A percentile compares a stretch with the other conserved stretches of the same genome.
Evolutionary conservation across 371 early-diverging fungal species (phyloP).

Genomic region (Blastocladiella emersonii): DNA sequence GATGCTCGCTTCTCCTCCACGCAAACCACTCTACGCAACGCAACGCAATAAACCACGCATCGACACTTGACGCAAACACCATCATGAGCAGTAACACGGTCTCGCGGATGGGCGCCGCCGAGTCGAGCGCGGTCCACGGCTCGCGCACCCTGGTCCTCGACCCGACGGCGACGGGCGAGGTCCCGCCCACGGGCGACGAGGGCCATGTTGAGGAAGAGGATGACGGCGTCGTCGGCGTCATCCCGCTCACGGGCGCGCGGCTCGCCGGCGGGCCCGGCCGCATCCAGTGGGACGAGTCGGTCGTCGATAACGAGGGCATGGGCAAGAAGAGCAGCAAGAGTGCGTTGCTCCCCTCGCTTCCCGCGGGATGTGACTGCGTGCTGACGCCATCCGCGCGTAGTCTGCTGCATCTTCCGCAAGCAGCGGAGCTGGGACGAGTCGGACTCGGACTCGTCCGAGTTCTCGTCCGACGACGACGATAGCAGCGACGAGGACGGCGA

Average conservation of each 20-base stretch:
- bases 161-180: background rate
- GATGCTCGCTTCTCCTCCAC: too few relatives aligned
- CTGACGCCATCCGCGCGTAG: constrained; percentile 18
- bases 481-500: background rate
- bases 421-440: constrained; percentile 43
- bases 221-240: background rate
- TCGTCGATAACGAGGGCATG: constrained; percentile 76
- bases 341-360: constrained; percentile 13
- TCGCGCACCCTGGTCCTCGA: background rate
- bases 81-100: too few relatives aligned
- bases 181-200: background rate
- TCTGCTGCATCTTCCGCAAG: constrained; percentile 76
- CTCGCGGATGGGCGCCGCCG: too few relatives aligned
- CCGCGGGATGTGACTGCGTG: background rate
- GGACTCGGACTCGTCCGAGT: constrained; percentile 17
- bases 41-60: too few relatives aligned
- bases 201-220: background rate
- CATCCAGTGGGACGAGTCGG: constrained; percentile 55
- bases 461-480: background rate
- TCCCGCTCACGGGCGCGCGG: background rate
- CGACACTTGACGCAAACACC: too few relatives aligned
- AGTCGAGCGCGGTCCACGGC: too few relatives aligned
- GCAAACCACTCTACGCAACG: too few relatives aligned
- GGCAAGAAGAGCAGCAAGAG: constrained; percentile 70
- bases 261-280: background rate